These are phyloP conservation scores for Chaetoceros tenuissimus DNA, from an alignment of 108 stramenopile species.

Conservation along the genomic window DNA sequence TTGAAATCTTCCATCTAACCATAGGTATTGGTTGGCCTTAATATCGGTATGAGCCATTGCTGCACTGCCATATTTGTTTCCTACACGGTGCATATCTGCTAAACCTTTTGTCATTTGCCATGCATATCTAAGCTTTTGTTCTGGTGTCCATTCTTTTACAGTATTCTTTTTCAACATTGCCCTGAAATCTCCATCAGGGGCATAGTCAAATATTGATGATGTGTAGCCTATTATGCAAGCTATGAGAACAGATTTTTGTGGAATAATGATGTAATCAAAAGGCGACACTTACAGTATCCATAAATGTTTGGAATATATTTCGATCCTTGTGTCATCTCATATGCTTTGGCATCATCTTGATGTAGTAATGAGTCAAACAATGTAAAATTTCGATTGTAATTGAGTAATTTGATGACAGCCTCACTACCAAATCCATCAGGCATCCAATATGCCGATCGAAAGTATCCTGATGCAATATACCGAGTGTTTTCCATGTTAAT, in stretches of 20 bases:
- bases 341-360: slow-evolving; percentile 66
- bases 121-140: too few relatives aligned
- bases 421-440: slow-evolving; percentile 14
- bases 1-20: slow-evolving; percentile 23
- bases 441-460: too few relatives aligned
- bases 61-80: slow-evolving; percentile 27
- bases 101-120: slow-evolving; percentile 35
- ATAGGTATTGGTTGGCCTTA: slow-evolving; percentile 35
- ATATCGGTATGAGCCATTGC: slow-evolving; percentile 66
- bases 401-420: too few relatives aligned
- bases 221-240: too few relatives aligned
- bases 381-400: too few relatives aligned
- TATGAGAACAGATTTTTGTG: too few relatives aligned
- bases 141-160: too few relatives aligned
- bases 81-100: slow-evolving; percentile 31
- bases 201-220: slow-evolving; percentile 49
- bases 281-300: slow-evolving; percentile 66
- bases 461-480: too few relatives aligned
- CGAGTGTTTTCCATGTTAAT: too few relatives aligned
- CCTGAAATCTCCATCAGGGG: slow-evolving; percentile 41
- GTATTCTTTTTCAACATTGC: too few relatives aligned
- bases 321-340: slow-evolving; percentile 57
- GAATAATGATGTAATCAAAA: too few relatives aligned
- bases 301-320: slow-evolving; percentile 59
- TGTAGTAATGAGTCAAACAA: too few relatives aligned